Conservation (phyloP, 768 basidiomycete genomes). For the Serendipita sp. region DNA sequence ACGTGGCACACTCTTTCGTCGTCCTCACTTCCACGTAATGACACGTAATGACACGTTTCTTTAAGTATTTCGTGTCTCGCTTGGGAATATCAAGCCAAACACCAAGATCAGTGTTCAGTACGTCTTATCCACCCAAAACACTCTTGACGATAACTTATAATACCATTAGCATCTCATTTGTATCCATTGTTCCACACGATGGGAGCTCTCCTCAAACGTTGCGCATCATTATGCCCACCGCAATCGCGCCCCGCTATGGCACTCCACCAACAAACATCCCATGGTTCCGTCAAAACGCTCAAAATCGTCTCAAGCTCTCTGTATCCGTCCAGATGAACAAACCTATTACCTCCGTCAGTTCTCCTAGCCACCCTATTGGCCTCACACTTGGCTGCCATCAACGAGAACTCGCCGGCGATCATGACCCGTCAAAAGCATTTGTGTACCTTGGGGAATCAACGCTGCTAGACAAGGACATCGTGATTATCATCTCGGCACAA, state of each 20-base stretch:
- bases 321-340: background rate
- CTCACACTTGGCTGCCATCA: background rate
- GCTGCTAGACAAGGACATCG: conserved; percentile 35
- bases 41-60: background rate
- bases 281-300: background rate
- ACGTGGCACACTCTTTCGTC: no score
- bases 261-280: background rate
- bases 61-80: background rate
- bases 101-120: background rate
- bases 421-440: background rate
- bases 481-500: conserved; percentile 32
- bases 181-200: background rate
- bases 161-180: conserved; percentile 7
- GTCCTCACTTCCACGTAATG: no score
- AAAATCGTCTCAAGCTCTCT: background rate
- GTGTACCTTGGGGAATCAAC: conserved; percentile 7
- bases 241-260: conserved; percentile 1
- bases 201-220: background rate
- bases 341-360: background rate
- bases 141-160: background rate
- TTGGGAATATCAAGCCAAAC: conserved; percentile 1
- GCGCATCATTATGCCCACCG: background rate
- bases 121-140: background rate
- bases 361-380: background rate
- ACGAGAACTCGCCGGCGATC: background rate